Conservation (phyloP, 257 asterid species). For the Paulownia fortunei region DNA sequence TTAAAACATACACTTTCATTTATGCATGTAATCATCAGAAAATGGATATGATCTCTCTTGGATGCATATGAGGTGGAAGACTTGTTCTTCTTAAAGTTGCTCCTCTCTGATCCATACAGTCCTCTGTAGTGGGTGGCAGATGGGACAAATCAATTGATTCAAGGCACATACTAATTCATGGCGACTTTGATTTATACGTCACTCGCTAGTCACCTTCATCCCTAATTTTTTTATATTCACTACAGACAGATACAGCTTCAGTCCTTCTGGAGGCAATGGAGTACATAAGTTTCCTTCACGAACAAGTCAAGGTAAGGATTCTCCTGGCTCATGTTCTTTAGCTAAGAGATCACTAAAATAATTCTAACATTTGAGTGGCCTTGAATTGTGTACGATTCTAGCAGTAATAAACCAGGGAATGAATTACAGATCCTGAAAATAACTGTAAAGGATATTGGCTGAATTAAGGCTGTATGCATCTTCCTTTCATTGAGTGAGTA, state of each 20-base stretch:
- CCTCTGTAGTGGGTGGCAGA: background rate
- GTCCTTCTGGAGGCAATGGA: constrained; percentile 90
- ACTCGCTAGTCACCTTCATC: background rate
- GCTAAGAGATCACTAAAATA: background rate
- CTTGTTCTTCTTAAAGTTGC: background rate
- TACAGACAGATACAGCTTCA: constrained; percentile 92
- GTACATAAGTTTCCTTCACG: constrained; percentile 87
- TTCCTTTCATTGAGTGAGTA: no score
- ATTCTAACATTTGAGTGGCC: background rate
- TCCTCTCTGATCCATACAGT: background rate
- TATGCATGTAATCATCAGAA: background rate
- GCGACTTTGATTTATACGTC: no score
- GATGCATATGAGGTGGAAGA: background rate
- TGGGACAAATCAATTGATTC: no score
- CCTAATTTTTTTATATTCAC: background rate
- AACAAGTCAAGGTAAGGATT: constrained; percentile 78
- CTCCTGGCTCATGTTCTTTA: background rate
- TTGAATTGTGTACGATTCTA: background rate
- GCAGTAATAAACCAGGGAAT: background rate
- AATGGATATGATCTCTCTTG: background rate
- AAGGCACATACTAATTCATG: background rate
- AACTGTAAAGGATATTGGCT: no score
- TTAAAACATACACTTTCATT: background rate
- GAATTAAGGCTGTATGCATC: no score
- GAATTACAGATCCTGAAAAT: no score